These are phyloP conservation scores for Rhizophagus sp. DNA, from an alignment of 192 early-diverging fungal species.

Conservation along the genomic window DNA sequence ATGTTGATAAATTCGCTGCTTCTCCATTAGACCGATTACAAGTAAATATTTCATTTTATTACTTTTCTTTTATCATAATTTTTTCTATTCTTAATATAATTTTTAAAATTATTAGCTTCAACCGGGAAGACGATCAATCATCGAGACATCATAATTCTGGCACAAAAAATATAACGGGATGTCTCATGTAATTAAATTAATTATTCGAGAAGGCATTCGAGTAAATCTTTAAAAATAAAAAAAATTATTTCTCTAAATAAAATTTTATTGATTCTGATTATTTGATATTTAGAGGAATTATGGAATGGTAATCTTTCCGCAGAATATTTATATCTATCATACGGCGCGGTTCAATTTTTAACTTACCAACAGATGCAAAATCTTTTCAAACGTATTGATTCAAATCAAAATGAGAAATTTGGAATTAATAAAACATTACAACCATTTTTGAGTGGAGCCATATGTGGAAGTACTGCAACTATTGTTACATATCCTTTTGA, in stretches of 20 bases:
- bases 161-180: slow-evolving; percentile 62
- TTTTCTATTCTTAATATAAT: neutral
- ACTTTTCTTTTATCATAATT: no score
- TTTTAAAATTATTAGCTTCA: slow-evolving; percentile 34
- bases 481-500: slow-evolving; percentile 92
- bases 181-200: slow-evolving; percentile 63
- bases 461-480: slow-evolving; percentile 82
- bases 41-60: slow-evolving; percentile 31
- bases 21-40: slow-evolving; percentile 88
- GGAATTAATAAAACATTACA: slow-evolving; percentile 29
- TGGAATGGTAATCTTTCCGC: slow-evolving; percentile 96
- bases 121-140: slow-evolving; percentile 8
- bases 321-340: slow-evolving; percentile 89
- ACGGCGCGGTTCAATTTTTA: slow-evolving; percentile 87
- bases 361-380: slow-evolving; percentile 63
- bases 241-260: neutral
- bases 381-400: slow-evolving; percentile 33
- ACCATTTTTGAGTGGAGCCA: slow-evolving; percentile 74
- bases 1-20: slow-evolving; percentile 63
- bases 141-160: slow-evolving; percentile 6
- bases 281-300: slow-evolving; percentile 54
- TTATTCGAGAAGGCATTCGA: slow-evolving; percentile 72
- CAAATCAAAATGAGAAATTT: neutral
- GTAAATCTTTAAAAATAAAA: slow-evolving; percentile 43
- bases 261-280: neutral